Percentiles rank a stretch among this genome's conserved stretches.
phyloP scores from a whole-genome alignment of 208 protist genomes.

The Kentomonas sorsogonicus region DNA sequence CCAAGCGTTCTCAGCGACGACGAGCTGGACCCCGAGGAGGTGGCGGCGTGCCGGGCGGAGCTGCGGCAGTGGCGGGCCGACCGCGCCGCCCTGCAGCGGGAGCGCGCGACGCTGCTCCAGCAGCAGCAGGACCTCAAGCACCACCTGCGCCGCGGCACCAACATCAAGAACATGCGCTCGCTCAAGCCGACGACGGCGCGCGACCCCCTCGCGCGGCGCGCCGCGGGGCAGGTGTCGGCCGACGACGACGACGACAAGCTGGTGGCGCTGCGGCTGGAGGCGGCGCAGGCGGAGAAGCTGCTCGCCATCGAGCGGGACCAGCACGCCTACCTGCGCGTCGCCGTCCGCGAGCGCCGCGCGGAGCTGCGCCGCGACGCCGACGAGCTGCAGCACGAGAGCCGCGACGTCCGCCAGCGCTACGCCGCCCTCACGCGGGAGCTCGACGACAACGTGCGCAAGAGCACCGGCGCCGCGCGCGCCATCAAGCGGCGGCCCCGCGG shows the following conservation, averaged over 20 bases:
- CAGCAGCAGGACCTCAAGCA: slow-evolving; percentile 35
- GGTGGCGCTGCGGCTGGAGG: slow-evolving; percentile 32
- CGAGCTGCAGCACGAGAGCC: slow-evolving; percentile 1
- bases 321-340: slow-evolving; percentile 8
- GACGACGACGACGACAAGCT: slow-evolving; percentile 31
- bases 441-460: no score
- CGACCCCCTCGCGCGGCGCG: slow-evolving; percentile 19
- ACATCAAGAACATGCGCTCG: slow-evolving; percentile 50
- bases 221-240: slow-evolving; percentile 12
- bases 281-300: slow-evolving; percentile 20
- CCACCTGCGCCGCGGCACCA: slow-evolving; percentile 55
- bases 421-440: slow-evolving; percentile 1
- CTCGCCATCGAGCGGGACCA: slow-evolving; percentile 17
- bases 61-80: slow-evolving; percentile 44
- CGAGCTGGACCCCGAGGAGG: slow-evolving; percentile 24
- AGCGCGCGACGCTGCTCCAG: slow-evolving; percentile 24
- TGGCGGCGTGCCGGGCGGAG: slow-evolving; percentile 18
- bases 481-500: no score
- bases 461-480: no score
- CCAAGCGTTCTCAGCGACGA: slow-evolving; percentile 40
- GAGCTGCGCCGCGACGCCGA: slow-evolving; percentile 7
- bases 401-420: not conserved
- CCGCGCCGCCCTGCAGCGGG: slow-evolving; percentile 30
- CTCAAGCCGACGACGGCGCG: slow-evolving; percentile 23
- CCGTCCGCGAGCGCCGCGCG: slow-evolving; percentile 9